Evolutionary conservation across 108 stramenopile species (phyloP), one percentile per base, ranked within the genome.

Genomic region (Cylindrotheca closterium): DNA sequence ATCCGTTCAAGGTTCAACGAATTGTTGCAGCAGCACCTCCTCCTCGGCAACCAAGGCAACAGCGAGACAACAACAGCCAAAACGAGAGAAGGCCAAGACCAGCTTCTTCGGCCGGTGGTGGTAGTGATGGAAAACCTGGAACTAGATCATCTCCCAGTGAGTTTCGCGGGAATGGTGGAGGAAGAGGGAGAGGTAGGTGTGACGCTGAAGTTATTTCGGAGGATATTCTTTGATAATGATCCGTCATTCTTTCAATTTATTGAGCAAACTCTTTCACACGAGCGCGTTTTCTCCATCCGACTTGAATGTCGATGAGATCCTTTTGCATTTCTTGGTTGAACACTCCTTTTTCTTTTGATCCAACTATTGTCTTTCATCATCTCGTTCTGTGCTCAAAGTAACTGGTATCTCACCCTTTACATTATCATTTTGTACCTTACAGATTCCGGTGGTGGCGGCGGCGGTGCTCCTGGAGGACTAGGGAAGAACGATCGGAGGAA

Each of bases 1-100:
- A 89, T 79, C 91, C 91, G 30, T 65, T 89, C 74, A 85, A 73
- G 60, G 59, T 92, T 15, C 79, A 83, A 58, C 58, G 83, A 47
- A 59, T 88, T 29, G 30, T 29, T 52, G 17, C 45, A 31, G 45
- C 37, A 23, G 42, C 71, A 18, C 55, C 57, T 47, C 46, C 59
- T 37, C 55, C 55, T 49, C 50, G 54, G 55, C 51, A 33, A 29
- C 28, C 56, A 12, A 30, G 30, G 30, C 2, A 47, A 7, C 50
- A 61, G 10, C 45, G 68, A 58, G 64, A 77, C 18, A 46, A 77
- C 50, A 60, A 69, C 5, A 57, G 57, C 30, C 47, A 15, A 15
- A 42, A 42, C 37, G 37, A 42, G 37, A 42, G 37, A 42, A 42
- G 15, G 15, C 37, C 37, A 10, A 42, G 37, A 15, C 10, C 7